Percentiles rank a stretch among this genome's conserved stretches.
These are phyloP conservation scores for Candida pseudoglaebosa DNA, from an alignment of 805 yeast genomes.

Conservation along the genomic window DNA sequence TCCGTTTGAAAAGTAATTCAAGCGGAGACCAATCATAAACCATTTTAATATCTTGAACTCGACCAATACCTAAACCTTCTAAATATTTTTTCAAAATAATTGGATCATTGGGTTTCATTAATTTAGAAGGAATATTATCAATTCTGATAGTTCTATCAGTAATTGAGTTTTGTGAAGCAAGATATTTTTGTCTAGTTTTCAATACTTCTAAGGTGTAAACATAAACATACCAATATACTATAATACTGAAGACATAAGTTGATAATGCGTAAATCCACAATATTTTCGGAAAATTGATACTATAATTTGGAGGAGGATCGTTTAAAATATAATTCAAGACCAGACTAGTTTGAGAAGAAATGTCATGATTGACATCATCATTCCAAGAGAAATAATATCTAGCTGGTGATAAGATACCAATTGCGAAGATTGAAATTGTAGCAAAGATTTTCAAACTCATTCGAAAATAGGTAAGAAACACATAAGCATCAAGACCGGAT, in stretches of 20 bases:
- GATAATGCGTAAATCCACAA: slow-evolving; percentile 52
- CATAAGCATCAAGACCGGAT: slow-evolving; percentile 90
- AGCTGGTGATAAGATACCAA: slow-evolving; percentile 33
- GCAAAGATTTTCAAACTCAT: slow-evolving; percentile 74
- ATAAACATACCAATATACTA: slow-evolving; percentile 44
- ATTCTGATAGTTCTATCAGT: slow-evolving; percentile 57
- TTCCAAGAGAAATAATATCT: slow-evolving; percentile 39
- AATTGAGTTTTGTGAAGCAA: slow-evolving; percentile 56
- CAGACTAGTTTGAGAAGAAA: neutral
- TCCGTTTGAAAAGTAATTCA: slow-evolving; percentile 30
- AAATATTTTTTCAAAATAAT: slow-evolving; percentile 43
- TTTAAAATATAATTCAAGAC: neutral
- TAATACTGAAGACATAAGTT: slow-evolving; percentile 50
- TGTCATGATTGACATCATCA: slow-evolving; percentile 33
- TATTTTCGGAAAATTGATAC: slow-evolving; percentile 38
- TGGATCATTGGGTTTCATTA: slow-evolving; percentile 37
- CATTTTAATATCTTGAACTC: slow-evolving; percentile 47
- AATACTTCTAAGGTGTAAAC: slow-evolving; percentile 47
- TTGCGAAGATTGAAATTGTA: slow-evolving; percentile 59
- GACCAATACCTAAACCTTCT: slow-evolving; percentile 53
- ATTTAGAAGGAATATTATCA: slow-evolving; percentile 49
- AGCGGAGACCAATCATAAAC: slow-evolving; percentile 45
- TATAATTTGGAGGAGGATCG: slow-evolving; percentile 21
- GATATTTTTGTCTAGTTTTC: slow-evolving; percentile 50
- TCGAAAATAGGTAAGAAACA: slow-evolving; percentile 37